phyloP scores from a whole-genome alignment of 192 early-diverging fungal genomes.

The Backusella psychrophila region DNA sequence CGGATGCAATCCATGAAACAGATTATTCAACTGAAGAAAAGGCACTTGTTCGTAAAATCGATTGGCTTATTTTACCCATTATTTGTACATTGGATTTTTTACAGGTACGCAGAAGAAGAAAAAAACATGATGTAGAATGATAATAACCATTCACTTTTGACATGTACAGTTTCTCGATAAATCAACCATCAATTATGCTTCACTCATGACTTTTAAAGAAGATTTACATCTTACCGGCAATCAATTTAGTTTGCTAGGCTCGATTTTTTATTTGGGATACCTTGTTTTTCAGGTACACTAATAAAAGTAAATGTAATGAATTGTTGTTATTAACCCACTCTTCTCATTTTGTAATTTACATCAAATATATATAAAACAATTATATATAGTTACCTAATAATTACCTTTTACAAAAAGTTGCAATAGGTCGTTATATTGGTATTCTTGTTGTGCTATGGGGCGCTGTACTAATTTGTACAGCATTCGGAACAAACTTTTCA shows the following conservation, averaged over 20 bases:
- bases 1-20: not conserved
- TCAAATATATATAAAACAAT: not conserved
- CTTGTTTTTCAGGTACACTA: constrained; percentile 9
- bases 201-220: constrained; percentile 13
- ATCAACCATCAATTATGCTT: constrained; percentile 18
- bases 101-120: constrained; percentile 18
- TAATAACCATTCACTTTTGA: not conserved
- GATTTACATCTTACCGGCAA: constrained; percentile 7
- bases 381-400: constrained; percentile 25
- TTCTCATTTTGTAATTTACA: not conserved
- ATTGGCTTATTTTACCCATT: constrained; percentile 21
- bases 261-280: constrained; percentile 35
- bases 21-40: constrained; percentile 12
- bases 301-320: not conserved
- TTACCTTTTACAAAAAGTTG: constrained; percentile 23
- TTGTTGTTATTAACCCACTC: not conserved
- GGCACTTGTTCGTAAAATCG: constrained; percentile 26
- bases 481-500: constrained; percentile 10
- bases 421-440: constrained; percentile 14
- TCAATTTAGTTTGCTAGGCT: constrained; percentile 23
- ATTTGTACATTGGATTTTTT: constrained; percentile 31
- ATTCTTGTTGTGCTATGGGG: constrained; percentile 26
- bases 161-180: constrained; percentile 30
- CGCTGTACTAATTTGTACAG: constrained; percentile 10
- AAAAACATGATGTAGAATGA: not conserved